Base-by-base conservation (phyloP, 768 basidiomycete species). In the Boletus subcaerulescens region DNA sequence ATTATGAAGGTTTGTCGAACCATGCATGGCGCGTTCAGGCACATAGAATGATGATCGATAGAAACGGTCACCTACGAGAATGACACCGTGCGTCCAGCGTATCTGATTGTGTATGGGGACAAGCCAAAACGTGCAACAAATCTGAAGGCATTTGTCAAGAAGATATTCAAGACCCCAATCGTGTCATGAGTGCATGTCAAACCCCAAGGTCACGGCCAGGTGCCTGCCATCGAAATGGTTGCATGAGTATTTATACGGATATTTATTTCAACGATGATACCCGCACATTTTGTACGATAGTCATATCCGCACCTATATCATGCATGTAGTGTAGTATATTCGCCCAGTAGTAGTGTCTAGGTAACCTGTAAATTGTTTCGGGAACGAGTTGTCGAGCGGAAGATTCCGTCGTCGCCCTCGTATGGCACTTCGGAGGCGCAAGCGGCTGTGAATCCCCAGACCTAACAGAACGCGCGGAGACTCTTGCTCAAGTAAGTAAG, bases 11-110 rank as follows among this genome's bases (percentile, higher is more conserved):
- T 67, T 45, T 24, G 69, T 67, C 17, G 4, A 9, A 24, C 8
- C 18, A 32, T 14, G 17, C 18, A 5, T 29, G 32, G 20, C 22
- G 10, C 4, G 8, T 48, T 46, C 18, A 26, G 12, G 39, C 13
- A 32, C 29, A 24, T 5, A 29, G 41, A 47, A 35, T 46, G 41
- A 38, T 46, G 42, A 29, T 60, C n/a, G 9, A 41, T 48, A 71
- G 86, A 87, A 66, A 86, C 82, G 4, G 83, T 86, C 9, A 83
- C 85, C 14, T 87, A 87, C 60, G 62, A 73, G 42, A 85, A 86
- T 60, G 84, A 86, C 58, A 84, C 85, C 29, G 80, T 86, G 59
- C 79, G 84, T 9, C 86, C 86, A 17, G 83, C 83, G 0, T 87
- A 80, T 68, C 73, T 87, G 52, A 67, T 87, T n/a, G 78, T 86